Evolutionary conservation across 805 yeast genomes (phyloP).

Genomic region (Clavispora vitiphila): DNA sequence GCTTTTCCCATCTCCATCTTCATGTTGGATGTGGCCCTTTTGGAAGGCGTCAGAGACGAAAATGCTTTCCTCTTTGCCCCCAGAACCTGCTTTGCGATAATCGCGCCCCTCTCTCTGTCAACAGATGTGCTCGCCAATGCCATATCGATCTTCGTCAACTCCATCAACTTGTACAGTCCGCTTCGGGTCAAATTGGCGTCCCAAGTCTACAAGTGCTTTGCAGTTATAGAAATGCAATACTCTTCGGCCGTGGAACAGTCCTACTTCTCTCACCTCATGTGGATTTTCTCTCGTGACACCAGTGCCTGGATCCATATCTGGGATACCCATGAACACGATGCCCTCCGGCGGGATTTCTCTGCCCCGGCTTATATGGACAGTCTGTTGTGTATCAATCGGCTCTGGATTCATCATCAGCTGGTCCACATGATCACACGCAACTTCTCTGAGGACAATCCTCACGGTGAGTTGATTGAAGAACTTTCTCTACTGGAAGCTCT

Average conservation of each 20-base stretch:
- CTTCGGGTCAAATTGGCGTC: conserved; percentile 4
- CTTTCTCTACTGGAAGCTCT: conserved; percentile 4
- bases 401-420: conserved; percentile 4
- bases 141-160: background rate
- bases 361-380: conserved; percentile 9
- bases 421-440: conserved; percentile 4
- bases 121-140: too few relatives aligned
- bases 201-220: background rate
- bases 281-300: conserved; percentile 1
- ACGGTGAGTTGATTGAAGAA: conserved; percentile 11
- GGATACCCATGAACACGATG: conserved; percentile 13
- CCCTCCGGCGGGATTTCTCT: conserved; percentile 11
- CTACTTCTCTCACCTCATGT: conserved; percentile 10
- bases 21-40: background rate
- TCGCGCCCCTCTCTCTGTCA: background rate
- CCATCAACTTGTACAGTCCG: conserved; percentile 8
- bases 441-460: conserved; percentile 7
- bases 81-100: conserved; percentile 8
- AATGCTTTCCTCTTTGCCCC: conserved; percentile 6
- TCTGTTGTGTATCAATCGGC: conserved; percentile 8
- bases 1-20: too few relatives aligned
- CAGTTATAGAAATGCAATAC: conserved; percentile 6
- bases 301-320: conserved; percentile 9
- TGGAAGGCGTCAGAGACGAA: background rate
- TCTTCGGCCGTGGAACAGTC: conserved; percentile 3